Percentiles rank a stretch among this genome's conserved stretches.
phyloP scores from a whole-genome alignment of 139 green algal species.

The Volvox africanus region DNA sequence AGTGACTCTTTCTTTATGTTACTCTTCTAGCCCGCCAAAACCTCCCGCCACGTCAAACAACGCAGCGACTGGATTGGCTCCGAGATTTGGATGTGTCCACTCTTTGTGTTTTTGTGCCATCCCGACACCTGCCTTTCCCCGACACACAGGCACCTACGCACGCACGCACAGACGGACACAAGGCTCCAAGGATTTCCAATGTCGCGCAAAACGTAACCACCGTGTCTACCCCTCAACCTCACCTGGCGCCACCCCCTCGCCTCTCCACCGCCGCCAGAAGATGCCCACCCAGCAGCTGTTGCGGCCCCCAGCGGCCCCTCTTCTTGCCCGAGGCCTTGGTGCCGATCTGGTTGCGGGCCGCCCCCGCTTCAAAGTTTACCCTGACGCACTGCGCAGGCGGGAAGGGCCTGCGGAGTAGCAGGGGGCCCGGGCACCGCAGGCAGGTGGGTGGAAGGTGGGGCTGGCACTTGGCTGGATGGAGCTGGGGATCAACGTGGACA shows the following conservation, averaged over 20 bases:
- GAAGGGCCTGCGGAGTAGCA: slow-evolving; percentile 3
- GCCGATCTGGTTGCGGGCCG: not conserved
- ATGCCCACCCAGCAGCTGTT: not conserved
- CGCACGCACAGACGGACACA: not conserved
- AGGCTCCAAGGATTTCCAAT: too few relatives aligned
- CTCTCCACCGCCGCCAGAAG: slow-evolving; percentile 24
- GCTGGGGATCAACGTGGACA: too few relatives aligned
- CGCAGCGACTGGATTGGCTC: too few relatives aligned
- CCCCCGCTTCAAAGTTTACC: slow-evolving; percentile 22
- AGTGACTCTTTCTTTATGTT: too few relatives aligned
- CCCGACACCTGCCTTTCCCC: not conserved
- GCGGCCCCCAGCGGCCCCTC: not conserved
- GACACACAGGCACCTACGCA: not conserved
- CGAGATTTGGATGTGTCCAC: too few relatives aligned
- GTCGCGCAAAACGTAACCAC: too few relatives aligned
- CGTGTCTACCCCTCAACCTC: not conserved
- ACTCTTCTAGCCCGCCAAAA: too few relatives aligned
- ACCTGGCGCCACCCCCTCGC: not conserved
- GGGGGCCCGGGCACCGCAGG: too few relatives aligned
- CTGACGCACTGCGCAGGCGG: not conserved
- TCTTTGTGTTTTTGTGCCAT: not conserved
- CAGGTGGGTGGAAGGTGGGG: too few relatives aligned
- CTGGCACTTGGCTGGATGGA: too few relatives aligned
- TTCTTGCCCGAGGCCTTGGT: not conserved
- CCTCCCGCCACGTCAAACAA: too few relatives aligned